Evolutionary conservation across 75 land plant species (phyloP).

Genomic region (Gnetum montanum): DNA sequence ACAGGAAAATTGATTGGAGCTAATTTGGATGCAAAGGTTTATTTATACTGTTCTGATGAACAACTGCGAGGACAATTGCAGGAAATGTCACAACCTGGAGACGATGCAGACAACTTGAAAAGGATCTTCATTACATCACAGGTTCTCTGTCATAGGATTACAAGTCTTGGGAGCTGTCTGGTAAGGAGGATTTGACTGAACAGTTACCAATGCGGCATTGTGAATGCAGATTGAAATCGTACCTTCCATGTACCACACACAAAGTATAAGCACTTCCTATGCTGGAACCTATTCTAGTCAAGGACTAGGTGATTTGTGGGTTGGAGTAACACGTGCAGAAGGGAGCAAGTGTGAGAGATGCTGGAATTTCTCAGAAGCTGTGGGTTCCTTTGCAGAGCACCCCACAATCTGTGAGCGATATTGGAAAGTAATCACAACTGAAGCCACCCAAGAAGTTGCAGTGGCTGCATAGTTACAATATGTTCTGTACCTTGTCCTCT

Average conservation of each 20-base stretch:
- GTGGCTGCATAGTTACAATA: constrained; percentile 1
- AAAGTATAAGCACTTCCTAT: constrained; percentile 21
- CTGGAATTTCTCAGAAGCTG: constrained; percentile 77
- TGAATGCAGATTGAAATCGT: constrained; percentile 53
- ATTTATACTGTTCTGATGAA: constrained; percentile 34
- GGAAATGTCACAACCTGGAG: constrained; percentile 30
- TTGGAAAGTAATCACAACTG: constrained; percentile 29
- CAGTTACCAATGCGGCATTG: too few relatives aligned
- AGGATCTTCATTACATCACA: constrained; percentile 77
- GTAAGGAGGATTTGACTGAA: too few relatives aligned
- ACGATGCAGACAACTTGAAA: constrained; percentile 72
- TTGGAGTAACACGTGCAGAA: constrained; percentile 80
- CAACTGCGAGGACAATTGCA: constrained; percentile 22
- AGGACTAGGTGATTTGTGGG: constrained; percentile 51
- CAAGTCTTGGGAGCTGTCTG: too few relatives aligned
- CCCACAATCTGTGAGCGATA: constrained; percentile 84
- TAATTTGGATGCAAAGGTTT: constrained; percentile 93
- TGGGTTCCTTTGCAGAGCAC: constrained; percentile 65
- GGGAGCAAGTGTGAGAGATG: constrained; percentile 94
- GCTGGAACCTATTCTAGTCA: constrained; percentile 36
- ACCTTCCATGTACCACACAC: constrained; percentile 17
- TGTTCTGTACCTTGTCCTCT: too few relatives aligned
- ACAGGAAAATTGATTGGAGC: constrained; percentile 80
- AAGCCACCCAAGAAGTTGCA: constrained; percentile 1
- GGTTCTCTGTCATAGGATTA: too few relatives aligned